Base-by-base conservation (phyloP, 768 basidiomycete genomes). In the Lanmaoa rubissima region DNA sequence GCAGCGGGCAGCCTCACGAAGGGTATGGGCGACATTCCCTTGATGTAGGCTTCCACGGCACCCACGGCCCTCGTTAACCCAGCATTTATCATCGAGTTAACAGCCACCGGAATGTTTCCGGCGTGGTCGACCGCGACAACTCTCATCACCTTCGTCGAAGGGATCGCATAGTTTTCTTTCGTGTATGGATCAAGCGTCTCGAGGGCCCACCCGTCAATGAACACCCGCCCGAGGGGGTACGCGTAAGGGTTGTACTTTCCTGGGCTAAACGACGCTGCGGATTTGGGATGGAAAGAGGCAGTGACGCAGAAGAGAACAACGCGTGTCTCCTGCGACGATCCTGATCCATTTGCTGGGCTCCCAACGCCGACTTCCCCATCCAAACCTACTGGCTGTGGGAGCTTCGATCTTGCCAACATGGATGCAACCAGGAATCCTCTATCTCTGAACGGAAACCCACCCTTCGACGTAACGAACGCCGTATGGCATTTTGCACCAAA, bases 171-270 rank as follows among this genome's bases (percentile, higher is more conserved):
- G 61, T 92, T 93, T 72, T 96, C 94, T 58, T 87, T 87, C 24
- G 92, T 89, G 62, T 98, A 98, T 0, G 95, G 94, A 67, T 98
- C 96, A 46, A 98, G 81, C 4, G 96, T 98, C 76, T 99, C 94
- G 64, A 97, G 73, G 34, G 96, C 85, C 97, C 97, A 99, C 2
- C 90, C 96, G 65, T 98, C 94, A 7, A 99, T 75, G 61, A 90
- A 86, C 35, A 93, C 77, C 14, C 89, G 84, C 2, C 94, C 96
- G 16, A 91, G 77, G 0, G 92, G 91, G 10, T 92, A 79, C 1
- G 55, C 65, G 51, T 83, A 82, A 0, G 92, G 78, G 70, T 98
- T 98, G 70, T 90, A 88, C 68, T 91, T 93, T 8, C 73, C 67
- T 2, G 80, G 43, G 21, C 81, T 78, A 66, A 90, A 92, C 1